phyloP scores from a whole-genome alignment of 2,329 filamentous ascomycete species.

The Colletotrichum tabaci region DNA sequence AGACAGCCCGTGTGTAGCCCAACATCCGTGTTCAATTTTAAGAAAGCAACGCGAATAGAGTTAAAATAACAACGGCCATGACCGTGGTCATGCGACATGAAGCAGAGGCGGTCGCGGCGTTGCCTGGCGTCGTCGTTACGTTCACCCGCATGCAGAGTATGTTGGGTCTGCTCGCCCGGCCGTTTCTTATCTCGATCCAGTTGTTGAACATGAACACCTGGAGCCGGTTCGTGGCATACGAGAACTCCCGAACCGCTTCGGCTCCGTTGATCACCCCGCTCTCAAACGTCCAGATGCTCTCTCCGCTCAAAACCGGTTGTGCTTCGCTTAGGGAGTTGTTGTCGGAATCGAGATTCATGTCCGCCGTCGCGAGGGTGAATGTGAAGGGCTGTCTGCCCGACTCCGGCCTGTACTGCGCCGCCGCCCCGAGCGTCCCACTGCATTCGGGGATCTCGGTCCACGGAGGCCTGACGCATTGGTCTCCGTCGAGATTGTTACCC shows the following conservation, averaged over 20 bases:
- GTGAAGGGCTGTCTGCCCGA: neutral
- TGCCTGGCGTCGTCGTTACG: neutral
- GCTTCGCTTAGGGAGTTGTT: neutral
- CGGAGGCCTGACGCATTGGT: neutral
- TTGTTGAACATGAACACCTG: slow-evolving; percentile 30
- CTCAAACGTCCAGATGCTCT: neutral
- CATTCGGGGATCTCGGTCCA: slow-evolving; percentile 25
- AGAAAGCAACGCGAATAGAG: neutral
- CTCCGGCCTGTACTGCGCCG: neutral
- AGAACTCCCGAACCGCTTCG: neutral
- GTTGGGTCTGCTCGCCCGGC: neutral
- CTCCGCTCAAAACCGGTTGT: slow-evolving; percentile 1
- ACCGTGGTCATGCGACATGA: neutral
- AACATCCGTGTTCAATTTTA: neutral
- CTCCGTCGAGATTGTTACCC: slow-evolving; percentile 5
- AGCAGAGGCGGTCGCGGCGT: neutral
- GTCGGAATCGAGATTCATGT: neutral
- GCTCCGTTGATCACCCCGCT: slow-evolving; percentile 16
- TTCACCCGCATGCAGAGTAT: slow-evolving; percentile 26
- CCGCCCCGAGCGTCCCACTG: neutral
- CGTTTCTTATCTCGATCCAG: neutral
- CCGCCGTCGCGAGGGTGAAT: neutral
- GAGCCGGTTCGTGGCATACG: slow-evolving; percentile 2
- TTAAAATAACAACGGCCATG: neutral
- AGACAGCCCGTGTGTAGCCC: too few relatives aligned